Evolutionary conservation across 1,139 yeast species (phyloP), one percentile per base, ranked within the genome.

Genomic region (Blastobotrys serpentis): DNA sequence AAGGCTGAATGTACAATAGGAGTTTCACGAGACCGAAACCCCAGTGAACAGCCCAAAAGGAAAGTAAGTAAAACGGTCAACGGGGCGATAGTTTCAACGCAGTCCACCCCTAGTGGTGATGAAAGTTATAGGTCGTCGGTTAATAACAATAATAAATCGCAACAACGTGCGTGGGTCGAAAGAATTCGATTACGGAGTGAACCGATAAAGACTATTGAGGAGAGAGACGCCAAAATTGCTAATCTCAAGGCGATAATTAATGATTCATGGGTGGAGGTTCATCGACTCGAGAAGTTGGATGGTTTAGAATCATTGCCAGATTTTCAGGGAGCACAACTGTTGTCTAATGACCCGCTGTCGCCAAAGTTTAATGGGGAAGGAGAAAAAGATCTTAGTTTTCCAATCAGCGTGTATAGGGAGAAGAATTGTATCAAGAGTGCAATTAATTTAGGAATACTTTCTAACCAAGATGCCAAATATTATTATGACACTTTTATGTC

Each of bases 351-450:
- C 1, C 63, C 63, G n/a, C 64, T 42, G 5, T 37, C 41, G 16
- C 40, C 29, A 17, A 37, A 8, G n/a, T 67, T 3, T 61, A 60
- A 45, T 5, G 40, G 25, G 51, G 32, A 29, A 29, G 62, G 1
- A 67, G 71, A 2, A 56, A 58, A 42, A 6, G 41, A n/a, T 30
- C 22, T 30, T 13, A 29, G n/a, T n/a, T n/a, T 8, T 43, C 55
- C 68, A 21, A 77, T 79, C 0, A 64, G 68, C 46, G 72, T 75
- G 17, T 68, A 76, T 1, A 68, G 62, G 46, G 71, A 68, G 42
- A 57, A 62, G 13, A 78, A 77, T 53, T 60, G 77, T 11, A 67
- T 75, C 29, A 67, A 67, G 46, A 78, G 74, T 50, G 61, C 78
- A 17, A 63, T 76, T 36, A 63, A 61, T 44, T 55, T 66, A 36